Evolutionary conservation across 2,329 filamentous ascomycete species (phyloP), one percentile per base, ranked within the genome.

Genomic region (Botrytis fabae): DNA sequence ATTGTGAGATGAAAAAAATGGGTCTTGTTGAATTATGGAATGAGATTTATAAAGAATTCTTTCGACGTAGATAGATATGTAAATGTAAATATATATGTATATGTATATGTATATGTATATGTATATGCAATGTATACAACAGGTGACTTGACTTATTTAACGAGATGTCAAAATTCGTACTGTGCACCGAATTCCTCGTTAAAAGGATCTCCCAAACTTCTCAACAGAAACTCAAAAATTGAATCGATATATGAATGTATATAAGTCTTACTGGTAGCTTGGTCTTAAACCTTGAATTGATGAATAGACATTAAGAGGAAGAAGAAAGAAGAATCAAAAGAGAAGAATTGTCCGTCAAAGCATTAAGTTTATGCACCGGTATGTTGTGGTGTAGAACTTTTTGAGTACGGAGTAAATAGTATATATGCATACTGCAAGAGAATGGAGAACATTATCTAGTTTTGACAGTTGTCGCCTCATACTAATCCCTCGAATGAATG

Each of bases 381-480:
- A 57, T 54, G 48, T 46, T 16, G 44, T n/a, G 14, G 51, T 57
- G 51, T 18, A 28, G n/a, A 32, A 32, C 14, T 28, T 44, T 57
- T 57, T 18, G 51, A 57, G 51, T 28, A n/a, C 25, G 9, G 66
- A 69, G 48, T 40, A 60, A 38, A 69, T 51, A 59, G n/a, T 59
- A 44, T 60, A 46, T 69, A 70, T 70, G 68, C 68, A 60, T 38
- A 40, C 61, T 42, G 60, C 60, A 9, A n/a, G 51, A 44, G 63
- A 44, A 65, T 65, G 63, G 40, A 65, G 40, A 28, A 32, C 51
- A 69, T 38, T 69, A 69, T 38, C 57, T 60, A 54, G 66, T 51
- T 51, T 57, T 60, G 68, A 70, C 68, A 70, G 68, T 57, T 70
- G 68, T 70, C 68, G 68, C 68, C 54, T 61, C 68, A 70, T 70